phyloP scores from a whole-genome alignment of 768 basidiomycete species.

The Agaricus subrufescens region DNA sequence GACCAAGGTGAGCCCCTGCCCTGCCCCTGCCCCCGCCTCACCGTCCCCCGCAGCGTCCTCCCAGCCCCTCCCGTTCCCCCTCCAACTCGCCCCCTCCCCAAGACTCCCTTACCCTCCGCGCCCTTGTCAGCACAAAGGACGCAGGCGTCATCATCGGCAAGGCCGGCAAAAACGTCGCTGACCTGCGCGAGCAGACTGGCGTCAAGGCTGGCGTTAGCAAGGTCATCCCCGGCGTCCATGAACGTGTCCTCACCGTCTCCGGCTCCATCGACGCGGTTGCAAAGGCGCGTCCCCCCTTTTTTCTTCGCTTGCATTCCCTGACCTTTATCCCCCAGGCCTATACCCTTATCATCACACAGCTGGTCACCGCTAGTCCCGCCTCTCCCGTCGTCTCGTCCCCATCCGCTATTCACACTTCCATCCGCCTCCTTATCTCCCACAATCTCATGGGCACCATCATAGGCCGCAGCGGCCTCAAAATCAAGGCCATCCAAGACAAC shows the following conservation, averaged over 20 bases:
- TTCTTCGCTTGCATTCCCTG: conserved; percentile 1
- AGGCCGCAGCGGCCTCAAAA: conserved; percentile 93
- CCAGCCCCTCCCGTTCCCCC: conserved; percentile 68
- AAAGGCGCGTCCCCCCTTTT: conserved; percentile 49
- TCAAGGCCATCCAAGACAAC: conserved; percentile 96
- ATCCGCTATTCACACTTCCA: conserved; percentile 76
- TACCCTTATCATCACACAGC: conserved; percentile 88
- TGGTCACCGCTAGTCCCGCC: conserved; percentile 77
- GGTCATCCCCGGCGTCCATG: conserved; percentile 95
- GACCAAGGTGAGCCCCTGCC: conserved; percentile 46
- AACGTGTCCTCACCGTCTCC: conserved; percentile 92
- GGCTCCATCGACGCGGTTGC: conserved; percentile 92
- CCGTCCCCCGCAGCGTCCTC: conserved; percentile 25
- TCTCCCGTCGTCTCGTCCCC: conserved; percentile 66
- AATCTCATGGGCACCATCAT: conserved; percentile 99
- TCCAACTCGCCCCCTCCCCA: conserved; percentile 67
- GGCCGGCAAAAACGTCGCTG: conserved; percentile 95
- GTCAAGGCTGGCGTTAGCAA: conserved; percentile 99
- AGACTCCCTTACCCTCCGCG: conserved; percentile 84
- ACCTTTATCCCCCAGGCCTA: conserved; percentile 63
- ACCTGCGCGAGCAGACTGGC: conserved; percentile 90
- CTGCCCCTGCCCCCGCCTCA: conserved; percentile 12
- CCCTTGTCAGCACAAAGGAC: conserved; percentile 95
- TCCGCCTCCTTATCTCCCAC: conserved; percentile 97
- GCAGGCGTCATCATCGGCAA: conserved; percentile 97